These are phyloP conservation scores for Metarhizium rileyi DNA, from an alignment of 2,329 filamentous ascomycete species.

Conservation along the genomic window DNA sequence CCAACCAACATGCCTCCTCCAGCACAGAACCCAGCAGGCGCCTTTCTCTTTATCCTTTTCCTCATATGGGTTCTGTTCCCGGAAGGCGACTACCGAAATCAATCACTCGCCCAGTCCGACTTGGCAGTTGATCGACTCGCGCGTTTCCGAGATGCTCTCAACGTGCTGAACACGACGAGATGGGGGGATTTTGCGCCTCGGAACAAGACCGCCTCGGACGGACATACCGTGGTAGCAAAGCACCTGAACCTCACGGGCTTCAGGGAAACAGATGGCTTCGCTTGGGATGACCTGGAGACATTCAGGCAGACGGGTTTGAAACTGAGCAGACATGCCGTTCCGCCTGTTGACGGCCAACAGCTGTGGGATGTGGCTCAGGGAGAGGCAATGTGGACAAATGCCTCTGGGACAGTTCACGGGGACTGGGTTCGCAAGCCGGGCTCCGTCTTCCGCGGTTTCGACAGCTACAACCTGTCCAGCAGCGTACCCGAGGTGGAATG, in stretches of 20 bases:
- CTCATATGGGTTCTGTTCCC: constrained; percentile 32
- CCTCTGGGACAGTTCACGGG: constrained; percentile 68
- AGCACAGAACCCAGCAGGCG: constrained; percentile 30
- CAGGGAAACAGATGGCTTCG: constrained; percentile 61
- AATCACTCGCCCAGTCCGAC: constrained; percentile 24
- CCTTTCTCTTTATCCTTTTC: constrained; percentile 20
- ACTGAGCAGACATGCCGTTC: constrained; percentile 45
- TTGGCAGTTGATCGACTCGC: constrained; percentile 34
- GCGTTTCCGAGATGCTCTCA: constrained; percentile 42
- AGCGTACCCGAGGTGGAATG: constrained; percentile 60
- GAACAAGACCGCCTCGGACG: constrained; percentile 16
- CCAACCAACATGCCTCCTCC: constrained; percentile 34
- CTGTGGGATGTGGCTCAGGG: constrained; percentile 28
- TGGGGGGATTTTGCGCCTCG: constrained; percentile 52
- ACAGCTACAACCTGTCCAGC: constrained; percentile 52
- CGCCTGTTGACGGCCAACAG: constrained; percentile 30
- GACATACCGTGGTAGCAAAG: constrained; percentile 15
- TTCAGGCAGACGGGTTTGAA: constrained; percentile 58
- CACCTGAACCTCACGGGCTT: constrained; percentile 71
- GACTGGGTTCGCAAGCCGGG: constrained; percentile 56
- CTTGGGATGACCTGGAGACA: constrained; percentile 61
- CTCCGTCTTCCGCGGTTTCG: constrained; percentile 35
- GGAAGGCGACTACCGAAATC: constrained; percentile 23
- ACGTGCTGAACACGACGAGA: constrained; percentile 42
- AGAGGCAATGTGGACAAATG: constrained; percentile 60